Evolutionary conservation across 2,329 filamentous ascomycete genomes (phyloP).

Genomic region (Rutstroemia sydowiana): DNA sequence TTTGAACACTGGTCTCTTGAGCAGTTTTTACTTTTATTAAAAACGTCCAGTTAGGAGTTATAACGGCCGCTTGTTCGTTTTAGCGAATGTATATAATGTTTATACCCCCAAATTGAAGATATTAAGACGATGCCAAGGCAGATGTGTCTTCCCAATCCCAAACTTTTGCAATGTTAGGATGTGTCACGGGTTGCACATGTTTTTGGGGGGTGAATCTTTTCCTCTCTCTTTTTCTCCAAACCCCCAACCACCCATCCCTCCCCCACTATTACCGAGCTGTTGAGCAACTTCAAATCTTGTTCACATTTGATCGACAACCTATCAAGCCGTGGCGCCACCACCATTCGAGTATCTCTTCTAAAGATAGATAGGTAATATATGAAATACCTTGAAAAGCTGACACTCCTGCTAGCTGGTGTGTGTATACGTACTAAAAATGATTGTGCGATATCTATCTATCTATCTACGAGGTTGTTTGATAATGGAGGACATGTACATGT

Average conservation of each 20-base stretch:
- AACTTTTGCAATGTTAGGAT: not conserved
- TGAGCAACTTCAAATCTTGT: not conserved
- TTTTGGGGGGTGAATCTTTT: too few species aligned
- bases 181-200: conserved; percentile 1
- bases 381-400: not conserved
- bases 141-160: not conserved
- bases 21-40: not conserved
- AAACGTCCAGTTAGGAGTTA: not conserved
- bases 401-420: not conserved
- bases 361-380: not conserved
- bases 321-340: not conserved
- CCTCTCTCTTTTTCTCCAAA: too few species aligned
- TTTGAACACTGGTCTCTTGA: not conserved
- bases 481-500: too few species aligned
- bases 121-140: not conserved
- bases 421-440: too few species aligned
- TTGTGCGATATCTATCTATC: not conserved
- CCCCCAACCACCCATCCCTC: too few species aligned
- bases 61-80: not conserved
- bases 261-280: conserved; percentile 2
- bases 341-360: not conserved
- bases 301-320: not conserved
- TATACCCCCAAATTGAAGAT: not conserved
- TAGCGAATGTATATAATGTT: not conserved
- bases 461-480: not conserved